These are phyloP conservation scores for Trichoderma hamatum DNA, from an alignment of 2,329 filamentous ascomycete genomes.

Conservation along the genomic window DNA sequence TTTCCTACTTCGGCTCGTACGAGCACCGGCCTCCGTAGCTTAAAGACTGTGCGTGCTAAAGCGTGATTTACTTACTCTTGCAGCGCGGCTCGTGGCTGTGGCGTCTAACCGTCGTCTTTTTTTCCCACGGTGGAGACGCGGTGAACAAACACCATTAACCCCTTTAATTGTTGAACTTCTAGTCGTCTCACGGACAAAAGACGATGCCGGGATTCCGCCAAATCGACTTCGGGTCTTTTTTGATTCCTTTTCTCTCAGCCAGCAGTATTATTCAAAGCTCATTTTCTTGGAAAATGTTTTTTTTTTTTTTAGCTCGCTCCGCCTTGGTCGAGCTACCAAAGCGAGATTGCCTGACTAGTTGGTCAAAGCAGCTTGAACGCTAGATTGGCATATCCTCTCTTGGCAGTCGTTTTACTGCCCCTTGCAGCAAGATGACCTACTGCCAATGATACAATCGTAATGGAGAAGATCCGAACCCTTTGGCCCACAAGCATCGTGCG, in stretches of 20 bases:
- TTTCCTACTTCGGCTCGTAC: conserved; percentile 18
- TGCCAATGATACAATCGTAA: neutral
- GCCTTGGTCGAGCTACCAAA: conserved; percentile 1
- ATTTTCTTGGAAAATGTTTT: neutral
- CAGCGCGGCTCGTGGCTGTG: conserved; percentile 1
- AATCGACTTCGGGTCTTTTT: neutral
- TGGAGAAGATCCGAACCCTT: neutral
- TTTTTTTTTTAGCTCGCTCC: neutral
- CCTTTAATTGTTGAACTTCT: conserved; percentile 15
- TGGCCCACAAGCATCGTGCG: conserved; percentile 21
- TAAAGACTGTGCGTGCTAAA: conserved; percentile 15
- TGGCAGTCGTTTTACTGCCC: conserved; percentile 5
- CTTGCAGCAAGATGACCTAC: conserved; percentile 2
- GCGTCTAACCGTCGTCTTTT: conserved; percentile 7
- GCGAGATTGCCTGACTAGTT: conserved; percentile 5
- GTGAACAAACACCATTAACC: conserved; percentile 21
- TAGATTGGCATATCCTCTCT: conserved; percentile 13
- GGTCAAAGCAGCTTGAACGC: neutral
- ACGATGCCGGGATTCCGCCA: conserved; percentile 1
- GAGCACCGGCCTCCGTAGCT: conserved; percentile 11
- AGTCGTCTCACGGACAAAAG: neutral
- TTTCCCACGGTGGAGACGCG: conserved; percentile 24
- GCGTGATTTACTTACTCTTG: conserved; percentile 14
- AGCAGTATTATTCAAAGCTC: neutral
- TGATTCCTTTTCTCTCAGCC: neutral